These are phyloP conservation scores for Lathyrus aphaca DNA, from an alignment of 306 rosid genomes.

Conservation along the genomic window DNA sequence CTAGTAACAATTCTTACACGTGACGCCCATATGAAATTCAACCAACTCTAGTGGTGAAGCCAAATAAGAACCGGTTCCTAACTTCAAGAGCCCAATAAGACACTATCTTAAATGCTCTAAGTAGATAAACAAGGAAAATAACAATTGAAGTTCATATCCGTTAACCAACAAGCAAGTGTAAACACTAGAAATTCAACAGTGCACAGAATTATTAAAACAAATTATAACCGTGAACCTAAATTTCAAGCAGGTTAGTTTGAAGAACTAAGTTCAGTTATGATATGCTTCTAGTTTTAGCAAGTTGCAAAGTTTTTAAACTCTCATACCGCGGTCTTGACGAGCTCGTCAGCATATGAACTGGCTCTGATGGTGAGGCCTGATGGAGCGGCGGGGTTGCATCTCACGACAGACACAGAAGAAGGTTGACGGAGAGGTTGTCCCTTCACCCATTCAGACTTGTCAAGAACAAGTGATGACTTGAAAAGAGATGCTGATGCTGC, in stretches of 20 bases:
- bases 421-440: constrained; percentile 74
- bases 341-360: constrained; percentile 82
- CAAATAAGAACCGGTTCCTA: not conserved
- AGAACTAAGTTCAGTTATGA: not conserved
- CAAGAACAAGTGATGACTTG: constrained; percentile 79
- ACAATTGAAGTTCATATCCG: not conserved
- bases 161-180: not conserved
- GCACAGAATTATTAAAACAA: not conserved
- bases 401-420: constrained; percentile 45
- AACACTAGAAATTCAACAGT: constrained; percentile 7
- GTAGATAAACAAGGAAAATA: not conserved
- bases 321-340: constrained; percentile 93
- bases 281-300: not conserved
- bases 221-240: not conserved
- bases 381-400: constrained; percentile 59
- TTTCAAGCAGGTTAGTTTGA: not conserved
- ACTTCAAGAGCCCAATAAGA: not conserved
- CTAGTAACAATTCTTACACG: not conserved
- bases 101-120: not conserved
- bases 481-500: constrained; percentile 83
- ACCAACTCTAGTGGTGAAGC: not conserved
- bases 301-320: not conserved
- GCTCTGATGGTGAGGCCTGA: constrained; percentile 74
- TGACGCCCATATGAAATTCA: not conserved
- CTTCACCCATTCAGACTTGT: constrained; percentile 90